These are phyloP conservation scores for Excoecaria cochinchinensis DNA, from an alignment of 345 rosid genomes.

Conservation along the genomic window DNA sequence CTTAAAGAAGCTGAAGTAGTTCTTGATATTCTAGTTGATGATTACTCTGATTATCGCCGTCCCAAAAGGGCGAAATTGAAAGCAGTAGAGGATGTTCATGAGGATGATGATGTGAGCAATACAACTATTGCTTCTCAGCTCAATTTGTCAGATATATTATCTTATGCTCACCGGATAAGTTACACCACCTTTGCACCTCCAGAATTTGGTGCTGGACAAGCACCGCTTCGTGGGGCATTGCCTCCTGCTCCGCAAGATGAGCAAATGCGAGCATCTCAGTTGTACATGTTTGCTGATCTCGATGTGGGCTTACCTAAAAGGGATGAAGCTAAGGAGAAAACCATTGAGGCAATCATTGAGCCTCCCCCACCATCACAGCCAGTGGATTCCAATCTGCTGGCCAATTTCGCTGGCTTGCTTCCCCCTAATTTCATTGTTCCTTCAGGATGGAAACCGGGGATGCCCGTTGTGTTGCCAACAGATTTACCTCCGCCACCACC, in stretches of 20 bases:
- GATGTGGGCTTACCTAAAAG: conserved; percentile 82
- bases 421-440: conserved; percentile 67
- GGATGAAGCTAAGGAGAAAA: conserved; percentile 50
- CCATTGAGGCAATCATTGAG: conserved; percentile 67
- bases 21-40: conserved; percentile 82
- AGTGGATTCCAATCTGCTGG: conserved; percentile 35
- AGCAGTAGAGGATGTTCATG: background rate
- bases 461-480: conserved; percentile 79
- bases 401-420: conserved; percentile 52
- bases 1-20: conserved; percentile 74
- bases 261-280: conserved; percentile 92
- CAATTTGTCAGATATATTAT: conserved; percentile 66
- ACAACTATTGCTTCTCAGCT: conserved; percentile 80
- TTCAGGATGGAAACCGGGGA: conserved; percentile 92
- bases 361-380: conserved; percentile 41
- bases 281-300: conserved; percentile 74
- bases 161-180: conserved; percentile 85
- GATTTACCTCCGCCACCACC: conserved; percentile 78
- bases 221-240: conserved; percentile 87
- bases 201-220: conserved; percentile 82
- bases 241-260: conserved; percentile 99
- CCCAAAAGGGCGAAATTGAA: conserved; percentile 49
- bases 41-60: conserved; percentile 74
- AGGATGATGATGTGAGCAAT: conserved; percentile 28
- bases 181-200: conserved; percentile 96